These are phyloP conservation scores for Penicillium flavigenum DNA, from an alignment of 495 filamentous ascomycete genomes.

Conservation along the genomic window DNA sequence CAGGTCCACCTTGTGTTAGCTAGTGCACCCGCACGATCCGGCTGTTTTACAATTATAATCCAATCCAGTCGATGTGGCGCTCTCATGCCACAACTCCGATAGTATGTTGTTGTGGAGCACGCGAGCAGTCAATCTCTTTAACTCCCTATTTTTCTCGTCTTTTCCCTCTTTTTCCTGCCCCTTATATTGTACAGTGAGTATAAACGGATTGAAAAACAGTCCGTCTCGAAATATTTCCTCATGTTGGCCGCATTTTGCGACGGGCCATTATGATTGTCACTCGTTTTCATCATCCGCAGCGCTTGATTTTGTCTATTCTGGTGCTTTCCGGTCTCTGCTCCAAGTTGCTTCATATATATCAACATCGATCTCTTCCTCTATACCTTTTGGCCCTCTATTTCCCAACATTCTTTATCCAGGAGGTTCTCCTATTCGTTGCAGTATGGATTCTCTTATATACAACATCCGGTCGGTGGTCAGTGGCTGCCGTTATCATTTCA, in stretches of 20 bases:
- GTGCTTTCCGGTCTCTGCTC: slow-evolving; percentile 22
- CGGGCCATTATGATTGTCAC: slow-evolving; percentile 16
- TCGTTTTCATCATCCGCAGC: slow-evolving; percentile 16
- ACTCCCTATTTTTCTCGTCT: neutral
- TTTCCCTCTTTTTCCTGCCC: neutral
- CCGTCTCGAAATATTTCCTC: neutral
- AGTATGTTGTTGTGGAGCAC: slow-evolving; percentile 9
- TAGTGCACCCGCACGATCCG: slow-evolving; percentile 7
- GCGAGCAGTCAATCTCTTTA: slow-evolving; percentile 8
- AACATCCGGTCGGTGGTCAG: slow-evolving; percentile 13
- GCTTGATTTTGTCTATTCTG: slow-evolving; percentile 21
- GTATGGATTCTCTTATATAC: slow-evolving; percentile 21
- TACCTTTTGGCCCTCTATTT: slow-evolving; percentile 22
- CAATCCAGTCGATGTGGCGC: slow-evolving; percentile 5
- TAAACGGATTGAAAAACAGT: slow-evolving; percentile 11
- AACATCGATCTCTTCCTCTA: slow-evolving; percentile 15
- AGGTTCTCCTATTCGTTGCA: slow-evolving; percentile 15
- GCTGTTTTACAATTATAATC: slow-evolving; percentile 1
- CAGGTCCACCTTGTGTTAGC: slow-evolving; percentile 5
- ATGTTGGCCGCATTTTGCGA: slow-evolving; percentile 1
- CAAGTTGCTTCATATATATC: slow-evolving; percentile 22
- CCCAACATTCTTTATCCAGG: slow-evolving; percentile 24
- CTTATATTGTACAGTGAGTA: neutral
- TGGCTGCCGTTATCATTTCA: slow-evolving; percentile 1
- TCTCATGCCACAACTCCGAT: slow-evolving; percentile 8